Evolutionary conservation across 1,139 yeast genomes (phyloP), one percentile per base, ranked within the genome.

Genomic region (Saccharomyces hybrid): DNA sequence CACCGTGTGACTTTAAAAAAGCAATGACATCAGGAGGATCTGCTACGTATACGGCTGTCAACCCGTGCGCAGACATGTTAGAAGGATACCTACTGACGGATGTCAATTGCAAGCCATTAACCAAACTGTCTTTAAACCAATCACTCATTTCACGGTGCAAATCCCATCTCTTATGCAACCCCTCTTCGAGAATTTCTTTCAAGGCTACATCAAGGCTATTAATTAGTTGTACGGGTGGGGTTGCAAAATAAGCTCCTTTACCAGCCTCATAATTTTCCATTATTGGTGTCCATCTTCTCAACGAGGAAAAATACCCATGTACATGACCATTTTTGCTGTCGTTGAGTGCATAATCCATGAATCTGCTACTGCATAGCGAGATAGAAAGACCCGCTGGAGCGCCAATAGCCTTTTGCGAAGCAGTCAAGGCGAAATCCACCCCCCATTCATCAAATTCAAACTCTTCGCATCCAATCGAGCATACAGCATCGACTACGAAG

Each of bases 391-490:
- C 99, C 14, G 97, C 85, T 53, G 98, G 97, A 34, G 86, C 95
- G 54, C 97, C 97, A 66, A 91, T 77, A 42, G 97, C 98, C 77
- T 91, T 93, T 73, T 91, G 98, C 25, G 97, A 89, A 2, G 96
- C 98, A 51, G 96, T 86, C 62, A 91, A 77, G 48, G 83, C 95
- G 64, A 79, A 88, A 73, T 91, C 99, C 55, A 91, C 72, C 8
- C 90, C 91, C 98, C 98, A 93, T 34, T 79, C 79, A 70, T 89
- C 95, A 70, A 93, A 91, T 66, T 86, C 84, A 61, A 93, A 75
- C 63, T 83, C 79, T 73, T 91, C 99, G 57, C 88, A 95, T 32
- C 87, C 98, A 59, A 91, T 81, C 7, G 97, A 88, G 73, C 98
- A 93, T 46, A 91, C 98, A 50, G 96, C 97, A 70, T 91, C 99